A percentile compares a stretch with the other conserved stretches of the same genome.
Conservation (phyloP, 129 eudicot species). For the Flaveria sonorensis region DNA sequence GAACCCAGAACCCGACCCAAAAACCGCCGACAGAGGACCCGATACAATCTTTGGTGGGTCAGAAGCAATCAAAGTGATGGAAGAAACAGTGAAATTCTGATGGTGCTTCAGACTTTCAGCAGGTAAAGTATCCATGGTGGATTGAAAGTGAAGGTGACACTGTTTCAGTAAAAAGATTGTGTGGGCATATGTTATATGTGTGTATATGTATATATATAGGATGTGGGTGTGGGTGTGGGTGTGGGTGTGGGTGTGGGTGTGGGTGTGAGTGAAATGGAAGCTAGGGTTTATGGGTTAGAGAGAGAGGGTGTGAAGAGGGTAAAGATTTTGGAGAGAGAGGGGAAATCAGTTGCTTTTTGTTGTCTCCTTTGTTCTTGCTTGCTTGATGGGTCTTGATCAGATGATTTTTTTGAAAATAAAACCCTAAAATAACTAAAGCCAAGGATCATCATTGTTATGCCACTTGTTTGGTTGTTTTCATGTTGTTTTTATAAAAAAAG, state of each 20-base stretch:
- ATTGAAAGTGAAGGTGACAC: conserved; percentile 6
- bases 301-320: conserved; percentile 14
- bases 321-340: not conserved
- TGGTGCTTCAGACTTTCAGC: conserved; percentile 31
- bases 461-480: not conserved
- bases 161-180: conserved; percentile 25
- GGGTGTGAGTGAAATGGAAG: conserved; percentile 25
- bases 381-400: conserved; percentile 1
- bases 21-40: conserved; percentile 48
- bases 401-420: not conserved
- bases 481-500: too few relatives aligned
- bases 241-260: too few relatives aligned
- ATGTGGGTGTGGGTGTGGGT: too few relatives aligned
- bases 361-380: conserved; percentile 20
- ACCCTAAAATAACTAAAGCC: not conserved
- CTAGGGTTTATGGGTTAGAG: conserved; percentile 41
- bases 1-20: conserved; percentile 44
- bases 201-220: not conserved
- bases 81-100: conserved; percentile 46
- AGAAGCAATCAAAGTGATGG: conserved; percentile 51
- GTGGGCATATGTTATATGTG: not conserved
- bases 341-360: conserved; percentile 25
- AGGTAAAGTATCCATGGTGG: conserved; percentile 30
- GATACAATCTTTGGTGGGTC: conserved; percentile 32
- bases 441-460: not conserved